These are phyloP conservation scores for Cephaloascus fragrans DNA, from an alignment of 805 yeast genomes.

Conservation along the genomic window DNA sequence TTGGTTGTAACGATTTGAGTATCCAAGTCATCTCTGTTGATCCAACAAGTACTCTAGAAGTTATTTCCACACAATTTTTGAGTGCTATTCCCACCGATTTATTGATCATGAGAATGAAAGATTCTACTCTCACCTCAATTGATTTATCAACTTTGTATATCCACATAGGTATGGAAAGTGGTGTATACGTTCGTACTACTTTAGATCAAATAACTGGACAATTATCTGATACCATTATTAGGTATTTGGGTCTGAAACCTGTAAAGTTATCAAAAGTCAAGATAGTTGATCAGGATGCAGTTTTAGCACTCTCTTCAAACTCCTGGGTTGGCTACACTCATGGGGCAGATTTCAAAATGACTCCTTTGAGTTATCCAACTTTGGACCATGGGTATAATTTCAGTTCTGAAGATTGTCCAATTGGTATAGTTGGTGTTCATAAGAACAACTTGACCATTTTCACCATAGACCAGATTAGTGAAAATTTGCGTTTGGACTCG, in stretches of 20 bases:
- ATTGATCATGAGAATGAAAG: slow-evolving; percentile 20
- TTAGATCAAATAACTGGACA: slow-evolving; percentile 51
- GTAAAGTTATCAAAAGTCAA: slow-evolving; percentile 36
- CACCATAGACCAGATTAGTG: slow-evolving; percentile 31
- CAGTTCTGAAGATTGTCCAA: slow-evolving; percentile 49
- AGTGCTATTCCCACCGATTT: slow-evolving; percentile 37
- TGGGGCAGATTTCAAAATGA: slow-evolving; percentile 25
- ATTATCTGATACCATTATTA: slow-evolving; percentile 51
- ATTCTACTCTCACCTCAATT: slow-evolving; percentile 4
- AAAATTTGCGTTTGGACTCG: slow-evolving; percentile 22
- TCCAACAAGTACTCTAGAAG: slow-evolving; percentile 48
- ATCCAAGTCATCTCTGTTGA: slow-evolving; percentile 59
- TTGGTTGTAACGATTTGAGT: slow-evolving; percentile 65
- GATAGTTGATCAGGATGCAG: slow-evolving; percentile 17
- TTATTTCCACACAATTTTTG: slow-evolving; percentile 56
- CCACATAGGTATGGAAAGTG: slow-evolving; percentile 79
- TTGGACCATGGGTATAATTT: slow-evolving; percentile 43
- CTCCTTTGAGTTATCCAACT: slow-evolving; percentile 35
- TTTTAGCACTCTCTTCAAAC: slow-evolving; percentile 42
- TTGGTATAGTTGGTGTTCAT: slow-evolving; percentile 56
- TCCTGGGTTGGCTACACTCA: slow-evolving; percentile 45
- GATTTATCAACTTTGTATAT: slow-evolving; percentile 22
- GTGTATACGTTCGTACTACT: slow-evolving; percentile 60
- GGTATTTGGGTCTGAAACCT: slow-evolving; percentile 65
- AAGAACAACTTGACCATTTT: slow-evolving; percentile 45